phyloP scores from a whole-genome alignment of 208 protist species.

The Herpetomonas samuelpessoai region DNA sequence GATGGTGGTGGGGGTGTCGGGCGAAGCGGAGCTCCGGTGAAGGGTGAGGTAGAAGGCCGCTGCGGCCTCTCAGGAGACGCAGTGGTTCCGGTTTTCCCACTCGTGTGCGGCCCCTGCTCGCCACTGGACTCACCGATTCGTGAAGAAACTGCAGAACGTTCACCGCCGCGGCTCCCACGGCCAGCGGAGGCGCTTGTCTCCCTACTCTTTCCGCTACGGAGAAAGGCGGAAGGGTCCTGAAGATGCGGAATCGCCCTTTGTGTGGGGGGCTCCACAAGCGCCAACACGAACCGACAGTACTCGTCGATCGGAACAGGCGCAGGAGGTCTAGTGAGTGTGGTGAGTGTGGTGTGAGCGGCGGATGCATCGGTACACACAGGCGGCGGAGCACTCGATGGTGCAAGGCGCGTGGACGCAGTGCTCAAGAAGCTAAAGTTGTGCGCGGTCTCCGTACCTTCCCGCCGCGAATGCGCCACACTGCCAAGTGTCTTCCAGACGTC shows the following conservation, averaged over 20 bases:
- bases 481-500: not conserved
- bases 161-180: not conserved
- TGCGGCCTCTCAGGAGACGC: no score
- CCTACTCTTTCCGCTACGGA: not conserved
- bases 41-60: no score
- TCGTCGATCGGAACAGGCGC: constrained; percentile 45
- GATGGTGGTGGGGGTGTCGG: no score
- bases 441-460: not conserved
- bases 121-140: no score
- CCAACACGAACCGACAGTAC: constrained; percentile 51
- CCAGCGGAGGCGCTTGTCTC: not conserved
- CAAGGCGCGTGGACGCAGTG: not conserved
- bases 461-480: not conserved
- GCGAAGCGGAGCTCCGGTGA: no score
- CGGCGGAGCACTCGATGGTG: not conserved
- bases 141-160: not conserved
- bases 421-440: not conserved
- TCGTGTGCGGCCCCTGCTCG: no score
- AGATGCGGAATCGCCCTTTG: no score
- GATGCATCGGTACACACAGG: not conserved
- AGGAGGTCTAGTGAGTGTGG: constrained; percentile 17
- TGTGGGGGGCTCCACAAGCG: not conserved
- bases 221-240: no score
- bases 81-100: no score
- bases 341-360: not conserved